phyloP scores from a whole-genome alignment of 1,139 yeast genomes.

The Candida sojae region DNA sequence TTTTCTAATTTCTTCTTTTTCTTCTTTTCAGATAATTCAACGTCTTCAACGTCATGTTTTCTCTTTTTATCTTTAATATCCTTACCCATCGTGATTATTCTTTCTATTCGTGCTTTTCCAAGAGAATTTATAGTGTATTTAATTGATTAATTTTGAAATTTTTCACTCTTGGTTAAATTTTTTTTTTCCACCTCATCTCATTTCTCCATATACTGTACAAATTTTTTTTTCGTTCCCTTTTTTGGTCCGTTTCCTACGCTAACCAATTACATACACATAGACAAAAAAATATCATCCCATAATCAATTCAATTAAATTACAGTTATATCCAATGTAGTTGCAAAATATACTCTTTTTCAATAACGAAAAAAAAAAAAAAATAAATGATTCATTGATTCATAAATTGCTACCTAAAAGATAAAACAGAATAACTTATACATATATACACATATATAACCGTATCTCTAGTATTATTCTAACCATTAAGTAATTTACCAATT shows the following conservation, averaged over 20 bases:
- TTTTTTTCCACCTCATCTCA: constrained; percentile 1
- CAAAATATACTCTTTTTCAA: no score
- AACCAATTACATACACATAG: no score
- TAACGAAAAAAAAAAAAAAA: no score
- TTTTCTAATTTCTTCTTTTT: constrained; percentile 33
- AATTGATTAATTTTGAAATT: neutral
- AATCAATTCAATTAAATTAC: no score
- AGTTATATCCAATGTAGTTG: no score
- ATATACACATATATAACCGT: neutral
- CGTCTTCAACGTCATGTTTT: constrained; percentile 33
- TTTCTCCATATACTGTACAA: no score
- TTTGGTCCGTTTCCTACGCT: no score
- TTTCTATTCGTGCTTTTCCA: neutral
- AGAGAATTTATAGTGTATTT: no score
- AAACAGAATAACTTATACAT: neutral
- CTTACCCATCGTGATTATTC: constrained; percentile 27
- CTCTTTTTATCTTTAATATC: constrained; percentile 46
- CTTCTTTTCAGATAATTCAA: constrained; percentile 24
- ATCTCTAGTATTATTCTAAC: constrained; percentile 2
- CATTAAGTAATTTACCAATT: constrained; percentile 40
- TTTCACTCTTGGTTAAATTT: neutral
- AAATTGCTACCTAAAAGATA: neutral
- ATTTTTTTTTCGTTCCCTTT: no score
- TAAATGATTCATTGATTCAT: no score
- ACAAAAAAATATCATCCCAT: no score